These are phyloP conservation scores for Fusarium proliferatum DNA, from an alignment of 2,329 filamentous ascomycete genomes.

Conservation along the genomic window DNA sequence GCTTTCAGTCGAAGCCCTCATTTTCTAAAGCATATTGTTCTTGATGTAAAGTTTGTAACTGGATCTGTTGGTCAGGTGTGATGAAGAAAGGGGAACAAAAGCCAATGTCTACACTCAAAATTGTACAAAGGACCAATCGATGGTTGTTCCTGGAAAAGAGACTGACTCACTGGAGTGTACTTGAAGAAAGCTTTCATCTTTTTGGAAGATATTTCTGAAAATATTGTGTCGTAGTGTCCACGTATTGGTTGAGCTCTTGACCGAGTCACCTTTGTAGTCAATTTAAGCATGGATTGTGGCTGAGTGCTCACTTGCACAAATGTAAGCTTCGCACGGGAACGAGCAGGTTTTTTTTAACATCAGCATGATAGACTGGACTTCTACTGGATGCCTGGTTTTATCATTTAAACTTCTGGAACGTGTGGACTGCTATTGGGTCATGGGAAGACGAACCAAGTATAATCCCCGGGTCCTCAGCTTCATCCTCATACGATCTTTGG, in stretches of 20 bases:
- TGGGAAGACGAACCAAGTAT: neutral
- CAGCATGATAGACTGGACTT: too few relatives aligned
- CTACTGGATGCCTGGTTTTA: neutral
- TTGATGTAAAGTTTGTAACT: neutral
- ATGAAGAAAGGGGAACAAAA: neutral
- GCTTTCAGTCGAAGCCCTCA: neutral
- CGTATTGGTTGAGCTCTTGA: neutral
- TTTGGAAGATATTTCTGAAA: fast-evolving
- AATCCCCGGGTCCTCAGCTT: neutral
- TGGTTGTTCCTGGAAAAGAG: neutral
- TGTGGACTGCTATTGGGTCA: neutral
- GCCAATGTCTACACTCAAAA: neutral
- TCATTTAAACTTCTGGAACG: neutral
- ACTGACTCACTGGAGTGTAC: neutral
- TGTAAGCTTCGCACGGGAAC: neutral
- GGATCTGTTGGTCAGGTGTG: neutral
- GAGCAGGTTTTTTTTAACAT: too few relatives aligned
- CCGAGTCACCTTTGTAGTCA: neutral
- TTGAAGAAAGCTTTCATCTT: neutral
- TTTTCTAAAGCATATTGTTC: neutral
- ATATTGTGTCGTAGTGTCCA: neutral
- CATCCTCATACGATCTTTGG: neutral
- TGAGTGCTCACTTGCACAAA: neutral
- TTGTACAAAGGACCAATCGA: neutral
- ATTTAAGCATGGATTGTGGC: neutral